phyloP scores from a whole-genome alignment of 148 eudicot species.

The Camellia granthamiana region DNA sequence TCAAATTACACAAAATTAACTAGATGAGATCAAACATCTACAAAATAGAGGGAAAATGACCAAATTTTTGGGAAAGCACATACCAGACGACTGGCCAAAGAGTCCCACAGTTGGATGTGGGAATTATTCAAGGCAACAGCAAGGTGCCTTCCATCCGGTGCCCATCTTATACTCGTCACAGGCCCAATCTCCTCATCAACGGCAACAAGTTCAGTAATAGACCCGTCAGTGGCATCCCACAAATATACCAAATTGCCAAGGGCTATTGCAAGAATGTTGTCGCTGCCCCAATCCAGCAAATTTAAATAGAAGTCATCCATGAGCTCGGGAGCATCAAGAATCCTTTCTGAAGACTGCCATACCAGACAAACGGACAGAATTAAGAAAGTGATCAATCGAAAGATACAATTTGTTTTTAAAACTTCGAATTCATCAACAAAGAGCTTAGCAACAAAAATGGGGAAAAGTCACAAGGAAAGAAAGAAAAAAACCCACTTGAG shows the following conservation, averaged over 20 bases:
- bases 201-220: conserved; percentile 30
- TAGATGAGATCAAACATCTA: neutral
- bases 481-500: conserved; percentile 28
- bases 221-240: conserved; percentile 42
- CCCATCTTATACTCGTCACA: conserved; percentile 46
- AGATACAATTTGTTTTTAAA: neutral
- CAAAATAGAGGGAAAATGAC: neutral
- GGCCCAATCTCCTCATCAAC: conserved; percentile 38
- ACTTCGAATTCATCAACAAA: neutral
- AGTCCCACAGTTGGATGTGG: conserved; percentile 42
- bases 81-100: conserved; percentile 26
- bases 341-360: conserved; percentile 38
- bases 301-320: conserved; percentile 45
- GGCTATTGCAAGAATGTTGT: conserved; percentile 43
- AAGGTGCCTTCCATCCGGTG: conserved; percentile 47
- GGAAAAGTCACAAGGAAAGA: neutral
- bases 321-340: conserved; percentile 48
- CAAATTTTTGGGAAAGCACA: neutral
- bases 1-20: neutral
- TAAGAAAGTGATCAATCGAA: neutral
- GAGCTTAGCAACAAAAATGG: neutral
- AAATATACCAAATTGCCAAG: conserved; percentile 38
- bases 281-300: conserved; percentile 43
- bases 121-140: conserved; percentile 52
- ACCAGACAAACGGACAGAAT: neutral